Evolutionary conservation across 148 eudicot species (phyloP).

Genomic region (Chenopodium album): DNA sequence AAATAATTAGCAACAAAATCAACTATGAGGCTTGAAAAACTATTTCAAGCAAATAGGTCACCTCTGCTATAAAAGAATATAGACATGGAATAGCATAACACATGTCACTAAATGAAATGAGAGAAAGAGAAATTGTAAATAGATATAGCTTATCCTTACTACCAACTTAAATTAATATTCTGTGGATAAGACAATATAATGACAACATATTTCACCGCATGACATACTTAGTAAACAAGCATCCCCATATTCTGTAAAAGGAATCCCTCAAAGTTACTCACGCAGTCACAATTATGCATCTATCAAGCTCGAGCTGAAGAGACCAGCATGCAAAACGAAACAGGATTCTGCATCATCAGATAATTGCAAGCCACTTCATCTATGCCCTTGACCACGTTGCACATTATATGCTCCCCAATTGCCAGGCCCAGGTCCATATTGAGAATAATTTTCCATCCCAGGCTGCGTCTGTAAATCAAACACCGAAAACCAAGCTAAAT

Average conservation of each 20-base stretch:
- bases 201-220: slow-evolving; percentile 1
- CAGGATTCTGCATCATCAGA: slow-evolving; percentile 29
- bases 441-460: slow-evolving; percentile 75
- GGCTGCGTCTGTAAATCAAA: slow-evolving; percentile 45
- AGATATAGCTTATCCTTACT: too few relatives aligned
- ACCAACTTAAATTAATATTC: too few relatives aligned
- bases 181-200: neutral
- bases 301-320: slow-evolving; percentile 30
- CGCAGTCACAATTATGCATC: slow-evolving; percentile 31
- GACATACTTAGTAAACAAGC: slow-evolving; percentile 8
- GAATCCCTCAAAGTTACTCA: slow-evolving; percentile 25
- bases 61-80: neutral
- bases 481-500: neutral
- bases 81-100: too few relatives aligned
- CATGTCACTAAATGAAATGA: too few relatives aligned
- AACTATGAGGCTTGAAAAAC: neutral
- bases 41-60: neutral
- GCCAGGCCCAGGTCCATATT: slow-evolving; percentile 73
- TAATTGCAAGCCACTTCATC: slow-evolving; percentile 44
- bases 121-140: too few relatives aligned
- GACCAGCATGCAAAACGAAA: slow-evolving; percentile 32
- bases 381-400: slow-evolving; percentile 77
- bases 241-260: slow-evolving; percentile 23
- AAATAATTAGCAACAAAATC: neutral
- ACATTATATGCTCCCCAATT: slow-evolving; percentile 74